phyloP scores from a whole-genome alignment of 1,284 basidiomycete genomes.

The Takashimella koratensis region DNA sequence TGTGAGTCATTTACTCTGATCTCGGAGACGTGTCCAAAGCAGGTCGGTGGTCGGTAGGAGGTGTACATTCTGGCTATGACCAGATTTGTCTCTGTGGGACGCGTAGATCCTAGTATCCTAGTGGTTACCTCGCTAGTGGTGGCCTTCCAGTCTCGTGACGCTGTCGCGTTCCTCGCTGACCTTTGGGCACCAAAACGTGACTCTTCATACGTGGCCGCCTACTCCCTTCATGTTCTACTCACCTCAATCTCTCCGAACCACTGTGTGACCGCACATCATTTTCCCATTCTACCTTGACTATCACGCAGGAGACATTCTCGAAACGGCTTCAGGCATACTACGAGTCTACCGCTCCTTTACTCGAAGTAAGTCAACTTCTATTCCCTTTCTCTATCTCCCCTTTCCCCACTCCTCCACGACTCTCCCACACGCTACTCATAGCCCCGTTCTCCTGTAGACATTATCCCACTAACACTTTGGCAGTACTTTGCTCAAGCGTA shows the following conservation, averaged over 20 bases:
- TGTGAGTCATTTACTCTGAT: slow-evolving; percentile 53
- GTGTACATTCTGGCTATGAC: not conserved
- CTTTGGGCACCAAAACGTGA: too few relatives aligned
- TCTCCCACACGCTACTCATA: not conserved
- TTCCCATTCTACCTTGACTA: too few relatives aligned
- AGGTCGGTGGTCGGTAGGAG: not conserved
- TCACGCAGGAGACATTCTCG: slow-evolving; percentile 83
- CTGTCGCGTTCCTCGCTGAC: too few relatives aligned
- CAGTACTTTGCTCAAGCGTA: slow-evolving; percentile 64
- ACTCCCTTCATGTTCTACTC: too few relatives aligned
- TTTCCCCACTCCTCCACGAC: not conserved
- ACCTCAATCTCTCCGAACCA: too few relatives aligned
- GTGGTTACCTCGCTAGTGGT: too few relatives aligned
- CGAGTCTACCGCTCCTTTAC: slow-evolving; percentile 77
- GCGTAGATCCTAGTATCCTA: not conserved
- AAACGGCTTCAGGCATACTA: slow-evolving; percentile 80
- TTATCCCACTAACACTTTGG: slow-evolving; percentile 1
- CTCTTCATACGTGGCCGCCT: too few relatives aligned
- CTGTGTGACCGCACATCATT: too few relatives aligned
- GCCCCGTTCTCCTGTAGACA: too few relatives aligned
- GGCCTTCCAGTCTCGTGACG: too few relatives aligned
- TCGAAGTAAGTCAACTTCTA: slow-evolving; percentile 49
- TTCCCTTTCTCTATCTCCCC: not conserved
- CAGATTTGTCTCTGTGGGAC: not conserved
- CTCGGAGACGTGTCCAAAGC: not conserved